Percentiles rank a stretch among this genome's conserved stretches.
Conservation (phyloP, 116 monocot species). For the Zostera marina region DNA sequence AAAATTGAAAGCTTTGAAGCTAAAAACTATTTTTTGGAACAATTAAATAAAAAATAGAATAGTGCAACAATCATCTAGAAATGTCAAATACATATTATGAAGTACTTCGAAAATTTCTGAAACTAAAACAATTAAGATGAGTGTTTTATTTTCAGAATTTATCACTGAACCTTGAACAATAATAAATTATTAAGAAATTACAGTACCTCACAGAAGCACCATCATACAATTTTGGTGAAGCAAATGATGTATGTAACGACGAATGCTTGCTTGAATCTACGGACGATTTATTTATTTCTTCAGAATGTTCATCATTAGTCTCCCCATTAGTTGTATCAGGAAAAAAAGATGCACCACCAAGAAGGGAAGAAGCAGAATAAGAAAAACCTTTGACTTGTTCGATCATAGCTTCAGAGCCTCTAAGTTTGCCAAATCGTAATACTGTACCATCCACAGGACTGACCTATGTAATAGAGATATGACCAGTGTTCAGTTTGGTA, state of each 20-base stretch:
- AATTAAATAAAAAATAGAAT: no score
- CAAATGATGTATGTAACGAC: conserved; percentile 69
- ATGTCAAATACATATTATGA: no score
- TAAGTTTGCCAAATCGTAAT: conserved; percentile 55
- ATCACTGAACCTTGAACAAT: no score
- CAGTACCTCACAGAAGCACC: conserved; percentile 28
- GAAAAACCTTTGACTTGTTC: conserved; percentile 98
- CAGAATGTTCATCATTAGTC: conserved; percentile 12
- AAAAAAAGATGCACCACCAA: conserved; percentile 53
- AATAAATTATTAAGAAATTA: background rate
- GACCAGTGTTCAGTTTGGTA: background rate
- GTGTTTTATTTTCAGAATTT: no score
- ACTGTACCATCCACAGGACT: conserved; percentile 88
- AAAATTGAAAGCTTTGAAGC: no score
- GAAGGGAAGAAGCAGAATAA: conserved; percentile 82
- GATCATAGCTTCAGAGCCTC: conserved; percentile 54
- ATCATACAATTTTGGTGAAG: conserved; percentile 55
- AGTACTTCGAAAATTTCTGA: no score
- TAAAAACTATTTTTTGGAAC: no score
- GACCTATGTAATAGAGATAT: conserved; percentile 23
- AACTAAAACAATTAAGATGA: no score
- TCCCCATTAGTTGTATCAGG: conserved; percentile 29
- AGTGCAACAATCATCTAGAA: no score
- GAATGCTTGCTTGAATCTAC: conserved; percentile 32
- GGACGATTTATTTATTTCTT: conserved; percentile 6